Evolutionary conservation across 1,139 yeast species (phyloP).

Genomic region (Pichia sp.): DNA sequence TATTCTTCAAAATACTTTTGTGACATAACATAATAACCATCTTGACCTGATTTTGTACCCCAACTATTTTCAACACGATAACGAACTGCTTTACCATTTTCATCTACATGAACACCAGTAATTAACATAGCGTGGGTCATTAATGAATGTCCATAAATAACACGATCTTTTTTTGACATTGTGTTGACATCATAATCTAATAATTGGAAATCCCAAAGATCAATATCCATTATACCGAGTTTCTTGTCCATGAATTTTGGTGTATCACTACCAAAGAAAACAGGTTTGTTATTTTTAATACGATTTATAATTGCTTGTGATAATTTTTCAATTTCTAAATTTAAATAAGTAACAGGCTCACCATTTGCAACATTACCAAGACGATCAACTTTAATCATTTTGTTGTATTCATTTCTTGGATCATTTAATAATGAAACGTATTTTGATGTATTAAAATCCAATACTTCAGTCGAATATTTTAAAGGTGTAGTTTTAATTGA

Average conservation of each 20-base stretch:
- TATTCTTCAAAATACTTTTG: conserved; percentile 79
- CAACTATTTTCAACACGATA: conserved; percentile 86
- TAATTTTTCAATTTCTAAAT: conserved; percentile 52
- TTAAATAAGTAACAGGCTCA: conserved; percentile 61
- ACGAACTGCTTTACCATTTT: conserved; percentile 53
- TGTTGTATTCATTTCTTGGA: conserved; percentile 65
- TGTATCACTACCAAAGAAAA: conserved; percentile 81
- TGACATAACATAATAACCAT: conserved; percentile 75
- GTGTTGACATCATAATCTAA: conserved; percentile 51
- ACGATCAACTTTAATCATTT: conserved; percentile 62
- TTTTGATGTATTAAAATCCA: conserved; percentile 45
- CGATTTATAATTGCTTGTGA: conserved; percentile 58
- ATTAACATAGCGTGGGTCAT: conserved; percentile 90
- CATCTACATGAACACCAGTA: conserved; percentile 57
- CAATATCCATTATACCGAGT: conserved; percentile 64
- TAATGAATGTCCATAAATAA: conserved; percentile 49
- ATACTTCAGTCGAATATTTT: conserved; percentile 52
- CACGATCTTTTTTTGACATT: conserved; percentile 54
- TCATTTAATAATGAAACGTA: conserved; percentile 70
- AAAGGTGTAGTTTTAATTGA: conserved; percentile 52
- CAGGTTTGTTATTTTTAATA: conserved; percentile 66
- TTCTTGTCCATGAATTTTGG: conserved; percentile 59
- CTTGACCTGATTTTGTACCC: conserved; percentile 70
- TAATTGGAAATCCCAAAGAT: conserved; percentile 59
- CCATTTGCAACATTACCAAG: conserved; percentile 68